Evolutionary conservation across 2,329 filamentous ascomycete genomes (phyloP).

Genomic region (Gnomoniopsis smithogilvyi): DNA sequence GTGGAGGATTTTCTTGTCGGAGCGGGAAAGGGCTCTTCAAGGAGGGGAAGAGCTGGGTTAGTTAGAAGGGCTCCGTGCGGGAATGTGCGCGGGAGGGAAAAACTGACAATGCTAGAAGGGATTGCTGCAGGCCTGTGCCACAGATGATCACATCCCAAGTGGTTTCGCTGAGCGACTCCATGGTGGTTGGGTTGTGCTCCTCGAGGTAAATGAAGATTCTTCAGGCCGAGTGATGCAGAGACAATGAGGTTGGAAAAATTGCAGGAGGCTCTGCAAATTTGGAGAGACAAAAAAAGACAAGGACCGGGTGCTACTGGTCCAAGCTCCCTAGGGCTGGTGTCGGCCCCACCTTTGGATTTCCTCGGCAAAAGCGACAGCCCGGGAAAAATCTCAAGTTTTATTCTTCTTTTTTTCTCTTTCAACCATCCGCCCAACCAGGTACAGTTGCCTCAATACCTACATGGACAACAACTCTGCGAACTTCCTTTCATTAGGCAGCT

Average conservation of each 20-base stretch:
- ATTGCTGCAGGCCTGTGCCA: conserved; percentile 75
- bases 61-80: conserved; percentile 56
- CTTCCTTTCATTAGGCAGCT: conserved; percentile 54
- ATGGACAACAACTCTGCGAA: conserved; percentile 32
- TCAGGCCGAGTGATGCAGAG: conserved; percentile 4
- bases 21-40: conserved; percentile 84
- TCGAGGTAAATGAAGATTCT: background rate
- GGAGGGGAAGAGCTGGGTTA: conserved; percentile 56
- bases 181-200: conserved; percentile 31
- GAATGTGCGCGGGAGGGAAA: conserved; percentile 20
- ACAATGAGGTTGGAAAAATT: conserved; percentile 20
- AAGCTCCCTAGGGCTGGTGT: conserved; percentile 10
- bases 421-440: conserved; percentile 37
- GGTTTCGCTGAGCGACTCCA: conserved; percentile 74
- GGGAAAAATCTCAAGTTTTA: background rate
- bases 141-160: conserved; percentile 77
- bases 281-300: background rate
- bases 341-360: background rate
- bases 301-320: background rate
- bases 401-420: conserved; percentile 21
- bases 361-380: conserved; percentile 22
- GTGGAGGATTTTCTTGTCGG: conserved; percentile 86
- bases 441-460: conserved; percentile 28
- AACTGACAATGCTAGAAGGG: conserved; percentile 73
- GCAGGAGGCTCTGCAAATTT: conserved; percentile 13